Base-by-base conservation (phyloP, 2,329 filamentous ascomycete species). In the Aspergillus pseudonomiae region DNA sequence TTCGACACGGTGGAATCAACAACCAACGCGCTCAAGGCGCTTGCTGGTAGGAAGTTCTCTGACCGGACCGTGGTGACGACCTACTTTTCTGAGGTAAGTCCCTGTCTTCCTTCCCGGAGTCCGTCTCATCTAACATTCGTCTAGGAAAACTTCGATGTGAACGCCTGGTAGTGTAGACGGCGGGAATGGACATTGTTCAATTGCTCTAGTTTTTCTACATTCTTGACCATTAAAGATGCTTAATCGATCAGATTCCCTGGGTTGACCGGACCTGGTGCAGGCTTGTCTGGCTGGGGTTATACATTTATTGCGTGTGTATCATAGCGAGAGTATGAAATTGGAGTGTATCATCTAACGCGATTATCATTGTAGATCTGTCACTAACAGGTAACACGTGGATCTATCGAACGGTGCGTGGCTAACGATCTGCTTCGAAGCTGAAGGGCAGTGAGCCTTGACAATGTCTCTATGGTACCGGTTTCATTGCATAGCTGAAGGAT, bases 11-110 rank as follows among this genome's bases (percentile, higher is more conserved):
- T 86, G 2, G 92, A 93, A 57, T 88, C 89, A 10, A 92, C 94
- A 24, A 90, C 91, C 66, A 94, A 92, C 73, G 96, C 95, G 9
- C 83, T 99, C 62, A 89, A 90, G 72, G 90, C 93, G n/a, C 83
- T 99, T 71, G 95, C 96, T 34, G 95, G 95, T 54, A 87, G 96
- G 68, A 97, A 98, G 77, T 99, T 99, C 77, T 92, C 94, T 0
- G 93, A 98, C 80, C 88, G 96, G 71, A 99, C 95, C 4, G 96
- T 99, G 32, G 93, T 99, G 14, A 93, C 92, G 3, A 98, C 95
- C 4, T 97, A 95, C 80, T 99, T 97, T 78, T 91, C 93, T 26
- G 96, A 98, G 86, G 91, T 92, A 82, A 78, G 82, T 39, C 58
- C 43, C 43, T 6, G 41, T 48, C 57, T 61, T 48, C 24, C n/a